Conservation (phyloP, 2,329 filamentous ascomycete species). For the Diaporthe ampelina region DNA sequence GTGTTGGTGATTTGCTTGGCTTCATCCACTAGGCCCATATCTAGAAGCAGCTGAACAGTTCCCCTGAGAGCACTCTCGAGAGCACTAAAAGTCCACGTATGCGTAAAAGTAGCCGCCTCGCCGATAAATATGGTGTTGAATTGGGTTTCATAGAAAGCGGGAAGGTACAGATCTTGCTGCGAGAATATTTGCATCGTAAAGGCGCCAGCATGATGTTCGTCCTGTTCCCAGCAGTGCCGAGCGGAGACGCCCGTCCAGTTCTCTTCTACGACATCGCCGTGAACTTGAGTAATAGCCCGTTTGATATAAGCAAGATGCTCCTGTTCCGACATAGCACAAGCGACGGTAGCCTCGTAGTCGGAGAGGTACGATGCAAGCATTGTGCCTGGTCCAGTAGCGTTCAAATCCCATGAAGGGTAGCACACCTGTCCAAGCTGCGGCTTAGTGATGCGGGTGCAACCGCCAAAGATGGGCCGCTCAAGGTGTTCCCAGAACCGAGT, state of each 20-base stretch:
- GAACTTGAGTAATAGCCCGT: constrained; percentile 67
- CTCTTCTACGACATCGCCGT: constrained; percentile 65
- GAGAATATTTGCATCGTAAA: constrained; percentile 66
- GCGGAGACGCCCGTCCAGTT: constrained; percentile 71
- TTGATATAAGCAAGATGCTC: constrained; percentile 67
- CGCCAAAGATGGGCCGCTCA: constrained; percentile 54
- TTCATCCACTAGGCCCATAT: constrained; percentile 24
- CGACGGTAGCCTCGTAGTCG: constrained; percentile 56
- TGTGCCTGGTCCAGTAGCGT: constrained; percentile 64
- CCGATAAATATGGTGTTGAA: constrained; percentile 54
- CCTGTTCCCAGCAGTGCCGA: constrained; percentile 70
- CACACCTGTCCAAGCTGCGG: constrained; percentile 64
- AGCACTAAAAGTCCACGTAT: constrained; percentile 61
- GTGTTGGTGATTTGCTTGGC: constrained; percentile 17
- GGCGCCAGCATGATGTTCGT: constrained; percentile 68
- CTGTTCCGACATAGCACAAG: constrained; percentile 59
- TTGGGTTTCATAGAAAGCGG: constrained; percentile 73
- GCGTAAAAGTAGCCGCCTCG: constrained; percentile 64
- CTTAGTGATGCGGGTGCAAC: constrained; percentile 63
- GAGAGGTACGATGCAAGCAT: constrained; percentile 63
- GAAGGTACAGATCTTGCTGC: constrained; percentile 71
- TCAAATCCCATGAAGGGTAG: constrained; percentile 67
- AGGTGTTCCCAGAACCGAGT: constrained; percentile 54
- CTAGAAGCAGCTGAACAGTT: constrained; percentile 26
- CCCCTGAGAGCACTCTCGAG: constrained; percentile 27